phyloP scores from a whole-genome alignment of 139 green algal genomes.

The Coccomyxa sp. region DNA sequence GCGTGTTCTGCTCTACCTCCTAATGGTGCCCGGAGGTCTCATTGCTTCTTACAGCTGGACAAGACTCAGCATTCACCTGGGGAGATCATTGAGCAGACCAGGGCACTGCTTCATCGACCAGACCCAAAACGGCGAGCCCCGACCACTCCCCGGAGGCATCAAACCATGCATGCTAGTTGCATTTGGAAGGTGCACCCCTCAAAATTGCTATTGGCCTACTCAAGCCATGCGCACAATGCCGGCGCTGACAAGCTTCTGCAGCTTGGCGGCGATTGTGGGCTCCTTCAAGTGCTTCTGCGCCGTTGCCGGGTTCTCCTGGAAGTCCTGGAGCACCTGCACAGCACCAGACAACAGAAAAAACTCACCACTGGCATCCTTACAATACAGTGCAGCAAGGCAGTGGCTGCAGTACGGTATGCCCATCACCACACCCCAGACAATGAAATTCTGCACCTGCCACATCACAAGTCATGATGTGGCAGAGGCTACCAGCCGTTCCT shows the following conservation, averaged over 20 bases:
- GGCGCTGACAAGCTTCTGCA: constrained; percentile 92
- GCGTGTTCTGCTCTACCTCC: too few relatives aligned
- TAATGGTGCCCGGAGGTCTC: too few relatives aligned
- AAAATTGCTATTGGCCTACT: too few relatives aligned
- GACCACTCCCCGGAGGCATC: too few relatives aligned
- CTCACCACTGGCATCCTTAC: neutral
- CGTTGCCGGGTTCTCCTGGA: constrained; percentile 82
- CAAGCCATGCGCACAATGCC: constrained; percentile 76
- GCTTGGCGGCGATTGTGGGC: constrained; percentile 85
- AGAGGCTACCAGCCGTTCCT: neutral
- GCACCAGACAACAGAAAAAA: neutral
- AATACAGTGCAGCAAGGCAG: neutral
- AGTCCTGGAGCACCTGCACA: constrained; percentile 75
- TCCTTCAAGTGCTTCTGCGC: constrained; percentile 82
- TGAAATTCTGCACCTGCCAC: neutral
- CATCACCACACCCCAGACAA: neutral
- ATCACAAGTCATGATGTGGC: neutral
- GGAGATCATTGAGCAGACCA: too few relatives aligned
- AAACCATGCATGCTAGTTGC: too few relatives aligned
- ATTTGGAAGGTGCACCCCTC: too few relatives aligned
- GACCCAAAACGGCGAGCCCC: too few relatives aligned
- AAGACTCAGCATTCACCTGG: too few relatives aligned
- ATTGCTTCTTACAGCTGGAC: too few relatives aligned
- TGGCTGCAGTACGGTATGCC: neutral
- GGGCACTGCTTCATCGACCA: too few relatives aligned